Conservation (phyloP, 768 basidiomycete genomes). For the Amylocystis lapponica region DNA sequence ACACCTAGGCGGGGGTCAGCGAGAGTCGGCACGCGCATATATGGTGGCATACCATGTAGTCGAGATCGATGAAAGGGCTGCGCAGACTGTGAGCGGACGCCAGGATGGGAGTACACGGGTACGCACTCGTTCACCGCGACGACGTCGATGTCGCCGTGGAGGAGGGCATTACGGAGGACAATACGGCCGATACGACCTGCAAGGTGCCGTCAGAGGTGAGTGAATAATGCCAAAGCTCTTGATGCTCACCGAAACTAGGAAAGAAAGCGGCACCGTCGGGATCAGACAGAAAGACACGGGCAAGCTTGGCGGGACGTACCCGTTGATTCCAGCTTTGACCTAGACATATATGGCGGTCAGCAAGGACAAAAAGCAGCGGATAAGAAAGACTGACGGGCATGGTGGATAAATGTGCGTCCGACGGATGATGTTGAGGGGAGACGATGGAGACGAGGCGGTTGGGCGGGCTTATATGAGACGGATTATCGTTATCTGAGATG, state of each 20-base stretch:
- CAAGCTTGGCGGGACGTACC: conserved; percentile 44
- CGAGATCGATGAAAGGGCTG: conserved; percentile 95
- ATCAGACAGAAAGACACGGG: neutral
- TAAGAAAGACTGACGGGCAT: too few relatives aligned
- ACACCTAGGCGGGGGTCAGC: conserved; percentile 58
- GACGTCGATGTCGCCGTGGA: conserved; percentile 69
- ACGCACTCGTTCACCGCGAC: conserved; percentile 93
- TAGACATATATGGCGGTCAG: too few relatives aligned
- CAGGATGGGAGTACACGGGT: neutral
- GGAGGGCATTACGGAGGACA: conserved; percentile 90
- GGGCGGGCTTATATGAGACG: too few relatives aligned
- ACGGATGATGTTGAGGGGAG: too few relatives aligned
- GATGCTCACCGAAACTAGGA: conserved; percentile 65
- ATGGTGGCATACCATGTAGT: conserved; percentile 75
- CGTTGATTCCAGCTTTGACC: conserved; percentile 96
- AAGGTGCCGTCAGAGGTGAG: neutral
- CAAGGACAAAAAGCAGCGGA: too few relatives aligned
- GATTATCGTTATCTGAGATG: too few relatives aligned
- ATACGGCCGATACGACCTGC: conserved; percentile 99
- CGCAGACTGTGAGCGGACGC: conserved; percentile 7
- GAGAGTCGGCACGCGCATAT: neutral
- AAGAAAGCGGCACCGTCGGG: conserved; percentile 8
- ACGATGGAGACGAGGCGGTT: too few relatives aligned
- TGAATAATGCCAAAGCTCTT: neutral
- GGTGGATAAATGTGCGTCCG: too few relatives aligned